A percentile compares a stretch with the other conserved stretches of the same genome.
phyloP scores from a whole-genome alignment of 106 monocot species.

The Dendrobium nobile region DNA sequence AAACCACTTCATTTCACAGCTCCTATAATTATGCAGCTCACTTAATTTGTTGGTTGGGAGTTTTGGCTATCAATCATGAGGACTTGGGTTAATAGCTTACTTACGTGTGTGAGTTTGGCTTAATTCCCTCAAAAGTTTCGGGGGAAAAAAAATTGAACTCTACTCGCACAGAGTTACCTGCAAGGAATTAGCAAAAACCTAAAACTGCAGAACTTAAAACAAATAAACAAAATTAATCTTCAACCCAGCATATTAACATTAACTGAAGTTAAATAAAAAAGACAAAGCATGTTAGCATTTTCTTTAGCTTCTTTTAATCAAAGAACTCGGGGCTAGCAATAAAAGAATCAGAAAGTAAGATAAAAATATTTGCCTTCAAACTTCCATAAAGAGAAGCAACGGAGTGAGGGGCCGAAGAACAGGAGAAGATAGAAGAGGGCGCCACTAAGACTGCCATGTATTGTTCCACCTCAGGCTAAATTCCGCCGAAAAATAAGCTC shows the following conservation, averaged over 20 bases:
- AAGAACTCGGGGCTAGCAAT: neutral
- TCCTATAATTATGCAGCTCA: too few species aligned
- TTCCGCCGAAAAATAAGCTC: neutral
- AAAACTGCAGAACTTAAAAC: neutral
- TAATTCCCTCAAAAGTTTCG: too few species aligned
- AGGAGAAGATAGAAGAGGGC: neutral
- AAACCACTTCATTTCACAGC: too few species aligned
- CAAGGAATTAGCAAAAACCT: neutral
- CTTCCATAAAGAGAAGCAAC: neutral
- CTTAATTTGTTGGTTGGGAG: too few species aligned
- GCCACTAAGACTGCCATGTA: neutral
- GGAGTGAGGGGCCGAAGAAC: neutral
- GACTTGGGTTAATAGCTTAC: too few species aligned
- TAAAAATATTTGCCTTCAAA: constrained; percentile 1
- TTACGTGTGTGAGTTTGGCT: too few species aligned
- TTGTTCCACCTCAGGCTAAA: neutral
- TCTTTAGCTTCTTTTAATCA: neutral
- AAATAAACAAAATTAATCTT: neutral
- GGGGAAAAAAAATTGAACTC: too few species aligned
- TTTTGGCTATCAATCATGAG: too few species aligned
- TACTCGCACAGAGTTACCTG: neutral
- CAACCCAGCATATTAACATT: neutral
- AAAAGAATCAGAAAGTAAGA: neutral
- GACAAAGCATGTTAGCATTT: neutral
- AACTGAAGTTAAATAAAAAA: neutral